A percentile compares a stretch with the other conserved stretches of the same genome.
phyloP scores from a whole-genome alignment of 2,329 filamentous ascomycete genomes.

The Fusarium pseudoanthophilum region DNA sequence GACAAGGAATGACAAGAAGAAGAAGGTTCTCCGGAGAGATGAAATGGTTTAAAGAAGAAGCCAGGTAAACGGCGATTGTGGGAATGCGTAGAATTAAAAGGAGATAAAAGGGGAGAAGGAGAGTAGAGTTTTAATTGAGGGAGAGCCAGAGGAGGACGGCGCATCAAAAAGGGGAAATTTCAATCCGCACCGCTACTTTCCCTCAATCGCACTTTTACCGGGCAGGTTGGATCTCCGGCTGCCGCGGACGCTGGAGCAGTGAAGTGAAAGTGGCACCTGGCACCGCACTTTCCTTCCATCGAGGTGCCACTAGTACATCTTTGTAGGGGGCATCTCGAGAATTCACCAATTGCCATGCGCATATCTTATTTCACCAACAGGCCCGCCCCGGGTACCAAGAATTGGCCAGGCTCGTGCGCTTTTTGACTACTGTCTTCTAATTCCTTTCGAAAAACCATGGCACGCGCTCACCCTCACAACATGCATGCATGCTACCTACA shows the following conservation, averaged over 20 bases:
- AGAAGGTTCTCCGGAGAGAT: conserved; percentile 44
- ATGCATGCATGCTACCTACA: background rate
- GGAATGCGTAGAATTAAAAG: conserved; percentile 40
- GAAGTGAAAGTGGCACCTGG: conserved; percentile 42
- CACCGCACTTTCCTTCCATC: conserved; percentile 34
- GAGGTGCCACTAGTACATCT: conserved; percentile 38
- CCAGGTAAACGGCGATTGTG: conserved; percentile 36
- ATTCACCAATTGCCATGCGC: conserved; percentile 37
- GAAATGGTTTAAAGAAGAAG: conserved; percentile 29
- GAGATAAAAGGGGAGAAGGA: conserved; percentile 44
- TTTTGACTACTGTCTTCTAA: conserved; percentile 2
- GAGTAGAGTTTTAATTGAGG: conserved; percentile 40
- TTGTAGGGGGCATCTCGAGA: conserved; percentile 31
- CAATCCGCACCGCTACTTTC: conserved; percentile 36
- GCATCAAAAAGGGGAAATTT: conserved; percentile 54
- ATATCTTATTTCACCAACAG: conserved; percentile 19
- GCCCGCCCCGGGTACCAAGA: conserved; percentile 31
- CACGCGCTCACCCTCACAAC: conserved; percentile 5
- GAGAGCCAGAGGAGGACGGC: conserved; percentile 25
- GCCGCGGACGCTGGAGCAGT: conserved; percentile 14
- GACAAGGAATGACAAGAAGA: conserved; percentile 53
- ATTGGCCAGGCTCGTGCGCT: conserved; percentile 26
- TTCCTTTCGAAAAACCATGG: conserved; percentile 15
- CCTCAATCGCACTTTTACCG: conserved; percentile 4
- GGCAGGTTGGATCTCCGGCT: conserved; percentile 38